Evolutionary conservation across 1,284 basidiomycete species (phyloP), one percentile per base, ranked within the genome.

Genomic region (Butyriboletus appendiculatus): DNA sequence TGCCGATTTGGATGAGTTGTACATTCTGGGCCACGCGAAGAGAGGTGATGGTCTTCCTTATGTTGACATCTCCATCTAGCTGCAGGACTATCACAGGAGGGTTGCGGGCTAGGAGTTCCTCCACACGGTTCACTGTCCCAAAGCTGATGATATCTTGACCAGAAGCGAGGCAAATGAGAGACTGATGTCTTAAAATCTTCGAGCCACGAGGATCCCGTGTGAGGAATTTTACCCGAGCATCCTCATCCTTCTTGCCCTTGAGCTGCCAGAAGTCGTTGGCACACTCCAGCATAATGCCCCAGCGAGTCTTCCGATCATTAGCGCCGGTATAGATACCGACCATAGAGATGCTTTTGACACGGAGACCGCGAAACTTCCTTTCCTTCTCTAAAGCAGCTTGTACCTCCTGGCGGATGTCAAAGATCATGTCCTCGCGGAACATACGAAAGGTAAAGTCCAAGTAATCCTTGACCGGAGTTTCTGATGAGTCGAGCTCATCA

Each of bases 361-460:
- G 63, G 5, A 79, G 59, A 0, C 77, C 77, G 12, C 77, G 71
- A 52, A 73, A 67, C n/a, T 69, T 64, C 0, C 75, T 75, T 41
- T 79, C 79, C 65, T 72, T 72, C 3, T 73, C 73, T 5, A 69
- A 52, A 0, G 67, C 72, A 7, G 76, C 71, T 45, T 77, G 73
- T 5, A 84, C 52, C 60, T 85, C 84, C 40, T 88, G 81, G 10
- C 77, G 74, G 62, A 88, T 75, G 56, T 86, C 83, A 50, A 79
- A 75, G 3, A 86, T 56, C 81, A 88, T 84, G 56, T 88, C 85
- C 60, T 88, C 86, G 1, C 85, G 70, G 14, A 86, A 68, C 28
- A 88, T 71, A 3, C 85, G 78, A 58, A 84, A 88, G 47, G 82
- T 82, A 48, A 84, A 85, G 58, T 87, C 85, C 14, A 87, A 66